These are phyloP conservation scores for Hyaloperonospora brassicae DNA, from an alignment of 352 stramenopile genomes.

Conservation along the genomic window DNA sequence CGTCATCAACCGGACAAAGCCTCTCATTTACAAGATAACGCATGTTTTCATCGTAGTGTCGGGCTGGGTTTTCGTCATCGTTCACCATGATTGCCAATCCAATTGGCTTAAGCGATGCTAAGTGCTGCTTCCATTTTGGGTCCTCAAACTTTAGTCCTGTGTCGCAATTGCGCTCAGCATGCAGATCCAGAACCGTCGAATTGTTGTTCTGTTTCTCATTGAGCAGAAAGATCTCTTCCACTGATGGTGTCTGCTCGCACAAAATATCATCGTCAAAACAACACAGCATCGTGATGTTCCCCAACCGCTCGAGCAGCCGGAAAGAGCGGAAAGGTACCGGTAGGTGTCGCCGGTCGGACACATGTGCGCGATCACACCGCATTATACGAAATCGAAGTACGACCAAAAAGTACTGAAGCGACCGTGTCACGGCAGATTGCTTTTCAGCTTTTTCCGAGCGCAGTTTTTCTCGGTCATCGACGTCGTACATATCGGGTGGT, in stretches of 20 bases:
- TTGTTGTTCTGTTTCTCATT: constrained; percentile 60
- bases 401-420: constrained; percentile 66
- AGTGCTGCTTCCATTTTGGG: constrained; percentile 72
- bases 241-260: constrained; percentile 67
- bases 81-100: constrained; percentile 76
- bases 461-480: constrained; percentile 76
- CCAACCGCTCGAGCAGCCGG: constrained; percentile 67
- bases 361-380: constrained; percentile 44
- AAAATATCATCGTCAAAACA: constrained; percentile 85
- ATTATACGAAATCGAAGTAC: constrained; percentile 60
- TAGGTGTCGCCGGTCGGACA: constrained; percentile 30
- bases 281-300: constrained; percentile 82
- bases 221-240: constrained; percentile 81
- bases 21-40: constrained; percentile 64
- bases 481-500: constrained; percentile 63
- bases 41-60: constrained; percentile 59
- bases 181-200: constrained; percentile 69
- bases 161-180: constrained; percentile 58
- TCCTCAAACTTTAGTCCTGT: constrained; percentile 84
- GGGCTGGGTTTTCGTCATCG: constrained; percentile 58
- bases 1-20: constrained; percentile 21
- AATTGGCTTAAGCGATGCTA: constrained; percentile 73
- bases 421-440: constrained; percentile 55
- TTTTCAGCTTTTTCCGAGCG: constrained; percentile 60
- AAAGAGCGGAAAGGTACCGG: constrained; percentile 69